Evolutionary conservation across 345 rosid genomes (phyloP).

Genomic region (Aurinia saxatilis): DNA sequence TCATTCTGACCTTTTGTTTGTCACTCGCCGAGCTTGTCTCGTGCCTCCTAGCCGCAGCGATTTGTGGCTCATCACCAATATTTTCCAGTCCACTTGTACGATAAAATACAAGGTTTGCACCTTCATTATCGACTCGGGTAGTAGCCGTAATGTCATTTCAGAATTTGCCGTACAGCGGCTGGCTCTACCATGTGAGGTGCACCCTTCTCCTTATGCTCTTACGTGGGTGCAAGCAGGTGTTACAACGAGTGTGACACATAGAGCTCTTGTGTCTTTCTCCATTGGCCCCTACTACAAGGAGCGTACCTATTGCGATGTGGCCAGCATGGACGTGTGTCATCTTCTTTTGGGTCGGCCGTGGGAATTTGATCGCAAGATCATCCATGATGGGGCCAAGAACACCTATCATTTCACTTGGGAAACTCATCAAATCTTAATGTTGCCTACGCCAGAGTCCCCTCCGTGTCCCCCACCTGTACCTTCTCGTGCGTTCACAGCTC

Average conservation of each 20-base stretch:
- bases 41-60: too few species aligned
- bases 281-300: background rate
- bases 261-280: background rate
- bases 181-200: background rate
- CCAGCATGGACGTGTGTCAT: background rate
- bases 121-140: too few species aligned
- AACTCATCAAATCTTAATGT: background rate
- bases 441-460: too few species aligned
- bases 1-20: too few species aligned
- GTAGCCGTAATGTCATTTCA: too few species aligned
- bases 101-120: too few species aligned
- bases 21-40: too few species aligned
- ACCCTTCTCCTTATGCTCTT: background rate
- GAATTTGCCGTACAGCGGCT: background rate
- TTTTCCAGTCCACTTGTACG: too few species aligned
- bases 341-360: background rate
- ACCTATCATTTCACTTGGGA: background rate
- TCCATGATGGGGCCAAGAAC: background rate
- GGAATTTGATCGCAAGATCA: background rate
- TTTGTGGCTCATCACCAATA: too few species aligned
- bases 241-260: background rate
- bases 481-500: too few species aligned
- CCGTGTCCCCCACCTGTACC: too few species aligned
- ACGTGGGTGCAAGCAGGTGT: background rate
- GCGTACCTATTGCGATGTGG: background rate